Conservation (phyloP, 192 early-diverging fungal genomes). For the Pilaira anomala region DNA sequence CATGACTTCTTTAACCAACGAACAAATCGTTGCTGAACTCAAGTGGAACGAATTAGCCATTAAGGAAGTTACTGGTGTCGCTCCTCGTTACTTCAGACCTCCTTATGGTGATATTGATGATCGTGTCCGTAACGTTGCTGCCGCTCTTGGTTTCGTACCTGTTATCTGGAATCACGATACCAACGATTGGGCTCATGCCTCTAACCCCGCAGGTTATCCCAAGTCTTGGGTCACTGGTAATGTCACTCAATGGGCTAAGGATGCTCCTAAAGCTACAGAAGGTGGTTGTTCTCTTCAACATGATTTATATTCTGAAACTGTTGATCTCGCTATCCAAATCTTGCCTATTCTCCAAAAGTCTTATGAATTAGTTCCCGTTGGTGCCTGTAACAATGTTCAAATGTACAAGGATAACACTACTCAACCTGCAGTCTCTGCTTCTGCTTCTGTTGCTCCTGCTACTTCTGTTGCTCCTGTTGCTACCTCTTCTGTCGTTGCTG, state of each 20-base stretch:
- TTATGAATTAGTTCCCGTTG: slow-evolving; percentile 36
- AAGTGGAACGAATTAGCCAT: slow-evolving; percentile 54
- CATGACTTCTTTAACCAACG: slow-evolving; percentile 54
- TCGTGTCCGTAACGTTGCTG: slow-evolving; percentile 52
- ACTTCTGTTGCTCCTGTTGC: not conserved
- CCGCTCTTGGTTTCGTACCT: slow-evolving; percentile 48
- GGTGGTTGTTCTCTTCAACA: slow-evolving; percentile 55
- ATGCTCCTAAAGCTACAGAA: slow-evolving; percentile 26
- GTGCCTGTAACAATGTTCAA: slow-evolving; percentile 33
- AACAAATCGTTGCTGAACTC: slow-evolving; percentile 61
- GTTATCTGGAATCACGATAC: slow-evolving; percentile 55
- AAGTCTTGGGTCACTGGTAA: slow-evolving; percentile 20
- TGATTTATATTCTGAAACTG: slow-evolving; percentile 42
- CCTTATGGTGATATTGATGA: slow-evolving; percentile 70
- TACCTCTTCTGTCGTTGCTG: slow-evolving; percentile 1
- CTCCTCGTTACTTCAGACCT: slow-evolving; percentile 60
- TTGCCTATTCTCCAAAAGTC: slow-evolving; percentile 33
- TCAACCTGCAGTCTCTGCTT: not conserved
- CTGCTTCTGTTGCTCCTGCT: not conserved
- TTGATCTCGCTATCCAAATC: slow-evolving; percentile 39
- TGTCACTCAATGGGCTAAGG: slow-evolving; percentile 33
- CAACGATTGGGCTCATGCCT: slow-evolving; percentile 44
- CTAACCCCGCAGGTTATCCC: not conserved
- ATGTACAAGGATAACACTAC: slow-evolving; percentile 37
- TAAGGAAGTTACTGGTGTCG: slow-evolving; percentile 46